Percentiles rank a stretch among this genome's conserved stretches.
Conservation (phyloP, 2,329 filamentous ascomycete genomes). For the Aspergillus chevalieri region DNA sequence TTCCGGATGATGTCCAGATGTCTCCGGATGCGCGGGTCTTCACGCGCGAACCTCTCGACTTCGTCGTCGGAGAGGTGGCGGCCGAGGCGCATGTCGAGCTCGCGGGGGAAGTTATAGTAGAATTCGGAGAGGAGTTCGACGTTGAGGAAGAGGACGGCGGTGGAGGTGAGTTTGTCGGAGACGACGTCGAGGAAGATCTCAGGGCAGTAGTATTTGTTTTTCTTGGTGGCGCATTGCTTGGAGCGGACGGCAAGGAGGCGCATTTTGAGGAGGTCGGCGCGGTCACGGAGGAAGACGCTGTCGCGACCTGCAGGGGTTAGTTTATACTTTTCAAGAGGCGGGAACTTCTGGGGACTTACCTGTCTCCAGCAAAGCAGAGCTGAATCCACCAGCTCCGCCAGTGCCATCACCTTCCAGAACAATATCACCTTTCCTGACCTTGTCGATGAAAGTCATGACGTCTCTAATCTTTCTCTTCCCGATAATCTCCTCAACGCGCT, state of each 20-base stretch:
- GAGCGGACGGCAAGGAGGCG: slow-evolving; percentile 81
- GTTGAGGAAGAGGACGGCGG: slow-evolving; percentile 93
- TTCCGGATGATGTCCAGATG: slow-evolving; percentile 88
- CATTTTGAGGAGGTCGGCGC: slow-evolving; percentile 84
- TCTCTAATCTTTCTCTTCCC: slow-evolving; percentile 81
- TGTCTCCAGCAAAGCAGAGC: slow-evolving; percentile 72
- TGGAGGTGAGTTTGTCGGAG: slow-evolving; percentile 87
- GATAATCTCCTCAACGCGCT: slow-evolving; percentile 66
- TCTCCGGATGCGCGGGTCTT: slow-evolving; percentile 81
- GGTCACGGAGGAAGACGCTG: slow-evolving; percentile 87
- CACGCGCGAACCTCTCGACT: slow-evolving; percentile 82
- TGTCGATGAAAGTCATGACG: slow-evolving; percentile 86
- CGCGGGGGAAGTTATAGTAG: slow-evolving; percentile 93
- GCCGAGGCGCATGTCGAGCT: slow-evolving; percentile 80
- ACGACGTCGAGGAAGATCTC: slow-evolving; percentile 98
- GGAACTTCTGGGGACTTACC: slow-evolving; percentile 50
- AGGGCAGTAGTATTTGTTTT: slow-evolving; percentile 94
- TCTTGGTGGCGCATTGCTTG: slow-evolving; percentile 73
- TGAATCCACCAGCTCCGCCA: slow-evolving; percentile 89
- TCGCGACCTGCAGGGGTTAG: slow-evolving; percentile 62
- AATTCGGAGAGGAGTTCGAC: slow-evolving; percentile 95
- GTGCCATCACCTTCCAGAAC: slow-evolving; percentile 74
- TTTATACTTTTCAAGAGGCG: background rate
- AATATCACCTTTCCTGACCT: slow-evolving; percentile 77
- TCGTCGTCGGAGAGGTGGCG: slow-evolving; percentile 71